Percentiles rank a stretch among this genome's conserved stretches.
phyloP scores from a whole-genome alignment of 345 rosid genomes.

The Clausena lansium region DNA sequence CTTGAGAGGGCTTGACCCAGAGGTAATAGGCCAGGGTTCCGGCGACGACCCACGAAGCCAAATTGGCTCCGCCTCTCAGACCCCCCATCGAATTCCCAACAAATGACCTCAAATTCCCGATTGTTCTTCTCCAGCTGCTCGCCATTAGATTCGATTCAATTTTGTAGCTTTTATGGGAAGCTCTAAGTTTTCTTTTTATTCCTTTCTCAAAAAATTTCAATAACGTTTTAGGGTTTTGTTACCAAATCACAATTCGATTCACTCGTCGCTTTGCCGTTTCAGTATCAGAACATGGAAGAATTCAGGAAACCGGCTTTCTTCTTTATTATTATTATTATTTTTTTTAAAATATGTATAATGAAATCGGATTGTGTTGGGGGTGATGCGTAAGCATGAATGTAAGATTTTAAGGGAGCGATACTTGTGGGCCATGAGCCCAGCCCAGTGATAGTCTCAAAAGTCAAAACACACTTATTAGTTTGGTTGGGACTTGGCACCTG shows the following conservation, averaged over 20 bases:
- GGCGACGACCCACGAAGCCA: constrained; percentile 91
- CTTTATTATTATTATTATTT: no score
- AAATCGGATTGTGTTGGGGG: background rate
- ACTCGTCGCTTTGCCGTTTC: background rate
- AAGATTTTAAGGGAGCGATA: no score
- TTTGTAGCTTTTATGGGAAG: background rate
- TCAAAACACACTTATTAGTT: no score
- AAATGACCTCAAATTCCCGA: constrained; percentile 70
- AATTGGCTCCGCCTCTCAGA: constrained; percentile 61
- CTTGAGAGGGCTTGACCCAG: constrained; percentile 92
- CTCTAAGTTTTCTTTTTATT: background rate
- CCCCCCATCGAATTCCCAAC: constrained; percentile 85
- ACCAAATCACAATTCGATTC: background rate
- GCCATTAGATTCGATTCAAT: constrained; percentile 27
- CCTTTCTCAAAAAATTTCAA: no score
- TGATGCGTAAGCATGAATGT: background rate
- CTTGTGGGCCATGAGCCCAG: no score
- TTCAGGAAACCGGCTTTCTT: no score
- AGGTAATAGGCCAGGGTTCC: constrained; percentile 90
- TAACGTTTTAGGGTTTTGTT: background rate
- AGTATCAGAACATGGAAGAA: no score
- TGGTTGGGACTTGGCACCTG: no score
- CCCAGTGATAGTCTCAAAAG: no score
- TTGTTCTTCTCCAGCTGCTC: constrained; percentile 59
- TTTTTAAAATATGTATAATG: no score